phyloP scores from a whole-genome alignment of 78 protist genomes.

The Planoprotostelium fungivorum region DNA sequence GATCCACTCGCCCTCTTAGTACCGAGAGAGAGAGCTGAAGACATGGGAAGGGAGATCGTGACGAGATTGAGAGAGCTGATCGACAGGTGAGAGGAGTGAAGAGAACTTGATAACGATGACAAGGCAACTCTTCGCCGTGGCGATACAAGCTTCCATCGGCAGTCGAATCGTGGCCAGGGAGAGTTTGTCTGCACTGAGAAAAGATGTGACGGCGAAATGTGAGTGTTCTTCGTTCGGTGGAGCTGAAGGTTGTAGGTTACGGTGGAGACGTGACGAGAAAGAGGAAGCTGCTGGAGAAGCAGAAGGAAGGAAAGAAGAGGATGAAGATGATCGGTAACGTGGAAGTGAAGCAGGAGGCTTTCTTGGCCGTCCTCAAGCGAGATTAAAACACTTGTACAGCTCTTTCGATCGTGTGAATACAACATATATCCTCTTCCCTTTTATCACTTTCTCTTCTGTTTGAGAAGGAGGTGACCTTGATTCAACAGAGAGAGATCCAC shows the following conservation, averaged over 20 bases:
- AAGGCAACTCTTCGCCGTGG: conserved; percentile 64
- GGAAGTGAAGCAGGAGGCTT: conserved; percentile 69
- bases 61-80: conserved; percentile 29
- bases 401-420: neutral
- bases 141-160: conserved; percentile 75
- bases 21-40: conserved; percentile 16
- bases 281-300: conserved; percentile 76
- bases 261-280: conserved; percentile 91
- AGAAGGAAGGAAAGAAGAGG: conserved; percentile 89
- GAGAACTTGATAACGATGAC: neutral
- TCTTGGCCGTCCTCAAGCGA: conserved; percentile 8
- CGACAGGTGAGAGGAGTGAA: conserved; percentile 4
- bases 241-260: conserved; percentile 9
- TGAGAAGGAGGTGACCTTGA: neutral
- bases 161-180: conserved; percentile 68
- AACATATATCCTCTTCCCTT: too few relatives aligned
- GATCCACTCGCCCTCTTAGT: conserved; percentile 72
- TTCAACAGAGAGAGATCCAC: neutral
- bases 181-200: conserved; percentile 71
- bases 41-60: conserved; percentile 15
- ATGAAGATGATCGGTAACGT: conserved; percentile 74
- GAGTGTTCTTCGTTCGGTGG: neutral
- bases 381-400: neutral
- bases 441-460: neutral
- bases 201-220: conserved; percentile 87